A percentile compares a stretch with the other conserved stretches of the same genome.
Evolutionary conservation across 176 grass and related monocot species (phyloP).

Genomic region (Poa annua): DNA sequence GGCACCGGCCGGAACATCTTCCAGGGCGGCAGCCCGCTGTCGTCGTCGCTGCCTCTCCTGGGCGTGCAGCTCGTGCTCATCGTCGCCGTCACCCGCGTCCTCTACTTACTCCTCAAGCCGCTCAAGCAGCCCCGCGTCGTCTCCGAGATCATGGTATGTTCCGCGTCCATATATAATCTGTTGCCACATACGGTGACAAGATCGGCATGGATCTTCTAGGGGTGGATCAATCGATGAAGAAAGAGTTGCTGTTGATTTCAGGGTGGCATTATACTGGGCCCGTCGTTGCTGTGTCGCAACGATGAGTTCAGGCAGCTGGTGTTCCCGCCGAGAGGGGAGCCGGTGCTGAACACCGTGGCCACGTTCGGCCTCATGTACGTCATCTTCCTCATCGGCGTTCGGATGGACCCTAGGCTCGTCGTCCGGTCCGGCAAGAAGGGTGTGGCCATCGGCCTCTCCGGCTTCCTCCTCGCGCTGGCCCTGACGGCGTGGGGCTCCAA

Average conservation of each 20-base stretch:
- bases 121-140: slow-evolving; percentile 80
- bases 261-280: slow-evolving; percentile 82
- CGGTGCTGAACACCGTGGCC: slow-evolving; percentile 72
- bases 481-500: slow-evolving; percentile 29
- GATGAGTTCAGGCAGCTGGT: slow-evolving; percentile 58
- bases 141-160: slow-evolving; percentile 71
- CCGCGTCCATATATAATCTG: too few relatives aligned
- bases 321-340: slow-evolving; percentile 70
- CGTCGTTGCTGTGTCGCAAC: slow-evolving; percentile 63
- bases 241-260: slow-evolving; percentile 34
- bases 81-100: slow-evolving; percentile 69
- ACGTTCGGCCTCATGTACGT: slow-evolving; percentile 79
- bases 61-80: slow-evolving; percentile 82
- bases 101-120: slow-evolving; percentile 69
- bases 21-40: slow-evolving; percentile 58
- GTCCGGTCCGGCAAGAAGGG: slow-evolving; percentile 74
- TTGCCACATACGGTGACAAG: neutral
- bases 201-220: neutral
- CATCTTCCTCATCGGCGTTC: slow-evolving; percentile 86
- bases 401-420: slow-evolving; percentile 66
- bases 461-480: slow-evolving; percentile 56
- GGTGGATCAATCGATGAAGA: neutral
- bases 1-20: slow-evolving; percentile 52
- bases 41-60: slow-evolving; percentile 66
- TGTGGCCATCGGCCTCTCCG: slow-evolving; percentile 53